Base-by-base conservation (phyloP, 768 basidiomycete species). In the Nidularia sp. region DNA sequence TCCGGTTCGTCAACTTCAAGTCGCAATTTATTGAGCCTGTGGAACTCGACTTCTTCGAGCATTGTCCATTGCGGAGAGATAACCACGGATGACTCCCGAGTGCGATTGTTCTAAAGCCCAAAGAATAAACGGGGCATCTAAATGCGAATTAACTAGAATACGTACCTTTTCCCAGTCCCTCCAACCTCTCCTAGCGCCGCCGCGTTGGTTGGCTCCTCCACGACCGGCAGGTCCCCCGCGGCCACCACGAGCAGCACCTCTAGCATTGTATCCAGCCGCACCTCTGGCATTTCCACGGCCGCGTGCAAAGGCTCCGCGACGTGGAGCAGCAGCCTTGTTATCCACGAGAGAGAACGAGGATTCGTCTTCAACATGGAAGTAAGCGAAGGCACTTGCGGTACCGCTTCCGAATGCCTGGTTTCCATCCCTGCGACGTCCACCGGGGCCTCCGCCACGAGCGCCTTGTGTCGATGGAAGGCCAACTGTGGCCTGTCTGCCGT, bases 341-440 rank as follows among this genome's bases (percentile, higher is more conserved):
- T 98, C 95, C 46, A 99, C 97, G 47, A 99, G 78, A 18, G 93
- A 95, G 79, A 99, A 99, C 47, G 86, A 88, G 5, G 93, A 88
- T 71, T 99, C 97, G 63, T 99, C 97, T 70, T 98, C 97, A 53
- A 90, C 95, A 70, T 98, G 95, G 77, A 94, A 94, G 70, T 96
- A 97, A 5, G 93, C 91, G 64, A 98, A 98, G 10, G 93, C 92
- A 60, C 85, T 95, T 8, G 91, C 86, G 48, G 88, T 85, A 18
- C 89, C 90, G 52, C 93, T 94, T 35, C 93, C 94, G 64, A 92
- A 96, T 2, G 91, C 91, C 62, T 88, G 88, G 47, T 80, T 80
- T 44, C 90, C 84, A 47, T 93, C 90, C 48, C 88, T 78, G 60
- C 87, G 80, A 51, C 87, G 79, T 45, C 81, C 78, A 42, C 77